phyloP scores from a whole-genome alignment of 305 asterid genomes.

The Rubia tinctorum region DNA sequence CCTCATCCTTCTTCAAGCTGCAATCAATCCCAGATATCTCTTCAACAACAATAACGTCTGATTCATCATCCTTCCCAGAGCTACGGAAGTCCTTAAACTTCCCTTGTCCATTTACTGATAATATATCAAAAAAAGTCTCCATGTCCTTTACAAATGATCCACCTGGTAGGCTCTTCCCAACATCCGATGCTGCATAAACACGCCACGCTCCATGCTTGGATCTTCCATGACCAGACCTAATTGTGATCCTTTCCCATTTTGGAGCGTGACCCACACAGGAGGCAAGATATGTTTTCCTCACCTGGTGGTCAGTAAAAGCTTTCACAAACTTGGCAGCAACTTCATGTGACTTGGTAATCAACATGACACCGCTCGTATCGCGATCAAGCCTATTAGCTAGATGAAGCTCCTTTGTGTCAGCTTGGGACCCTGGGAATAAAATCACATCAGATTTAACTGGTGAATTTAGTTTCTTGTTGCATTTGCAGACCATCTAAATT shows the following conservation, averaged over 20 bases:
- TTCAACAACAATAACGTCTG: constrained; percentile 39
- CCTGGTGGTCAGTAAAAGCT: constrained; percentile 74
- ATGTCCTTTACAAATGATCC: constrained; percentile 77
- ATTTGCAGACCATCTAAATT: not conserved
- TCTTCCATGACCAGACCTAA: constrained; percentile 90
- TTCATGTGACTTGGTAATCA: constrained; percentile 80
- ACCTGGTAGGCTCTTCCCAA: constrained; percentile 71
- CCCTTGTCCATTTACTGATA: constrained; percentile 52
- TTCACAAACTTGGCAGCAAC: constrained; percentile 89
- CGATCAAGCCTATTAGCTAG: constrained; percentile 90
- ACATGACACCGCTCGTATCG: constrained; percentile 83
- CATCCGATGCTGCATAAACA: constrained; percentile 77
- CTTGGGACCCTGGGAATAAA: constrained; percentile 35
- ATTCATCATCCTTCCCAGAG: constrained; percentile 28
- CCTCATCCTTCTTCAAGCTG: constrained; percentile 48
- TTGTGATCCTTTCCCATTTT: constrained; percentile 43
- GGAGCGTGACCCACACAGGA: constrained; percentile 65
- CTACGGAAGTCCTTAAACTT: constrained; percentile 24
- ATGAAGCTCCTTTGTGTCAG: constrained; percentile 52
- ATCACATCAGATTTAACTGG: not conserved
- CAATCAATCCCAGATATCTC: constrained; percentile 40
- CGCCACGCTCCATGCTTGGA: constrained; percentile 95
- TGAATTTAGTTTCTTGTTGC: not conserved
- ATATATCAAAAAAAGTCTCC: constrained; percentile 69
- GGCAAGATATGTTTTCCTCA: constrained; percentile 73